A percentile compares a stretch with the other conserved stretches of the same genome.
Evolutionary conservation across 139 green algal species (phyloP).

Genomic region (Mesotaenium endlicherianum): DNA sequence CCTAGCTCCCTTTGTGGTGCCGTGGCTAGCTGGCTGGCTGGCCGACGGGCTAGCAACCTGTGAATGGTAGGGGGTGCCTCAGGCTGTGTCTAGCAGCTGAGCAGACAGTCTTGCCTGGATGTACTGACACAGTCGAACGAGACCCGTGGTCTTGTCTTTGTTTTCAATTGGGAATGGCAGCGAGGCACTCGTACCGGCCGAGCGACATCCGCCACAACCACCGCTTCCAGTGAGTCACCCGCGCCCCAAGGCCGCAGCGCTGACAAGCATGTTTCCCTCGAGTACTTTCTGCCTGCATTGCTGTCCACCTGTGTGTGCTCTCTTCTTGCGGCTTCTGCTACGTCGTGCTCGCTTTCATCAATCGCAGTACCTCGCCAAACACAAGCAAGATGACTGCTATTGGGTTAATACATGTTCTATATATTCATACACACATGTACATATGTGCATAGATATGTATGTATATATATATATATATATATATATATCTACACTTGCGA

Average conservation of each 20-base stretch:
- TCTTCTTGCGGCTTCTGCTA: background rate
- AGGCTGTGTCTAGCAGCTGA: too few species aligned
- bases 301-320: slow-evolving; percentile 1
- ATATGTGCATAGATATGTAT: background rate
- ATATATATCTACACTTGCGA: background rate
- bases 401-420: background rate
- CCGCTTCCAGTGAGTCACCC: slow-evolving; percentile 15
- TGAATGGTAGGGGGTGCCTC: too few species aligned
- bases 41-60: too few species aligned
- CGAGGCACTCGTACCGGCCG: slow-evolving; percentile 28
- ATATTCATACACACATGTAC: background rate
- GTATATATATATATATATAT: background rate
- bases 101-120: too few species aligned
- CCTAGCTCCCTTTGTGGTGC: too few species aligned
- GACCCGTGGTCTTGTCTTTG: too few species aligned
- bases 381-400: too few species aligned
- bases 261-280: background rate
- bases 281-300: too few species aligned
- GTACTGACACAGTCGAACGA: too few species aligned
- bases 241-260: background rate
- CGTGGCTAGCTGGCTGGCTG: background rate
- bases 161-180: too few species aligned
- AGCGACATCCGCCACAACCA: slow-evolving; percentile 40
- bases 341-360: too few species aligned
- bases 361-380: too few species aligned